Evolutionary conservation across 176 grass and related monocot genomes (phyloP).

Genomic region (Secale cereale): DNA sequence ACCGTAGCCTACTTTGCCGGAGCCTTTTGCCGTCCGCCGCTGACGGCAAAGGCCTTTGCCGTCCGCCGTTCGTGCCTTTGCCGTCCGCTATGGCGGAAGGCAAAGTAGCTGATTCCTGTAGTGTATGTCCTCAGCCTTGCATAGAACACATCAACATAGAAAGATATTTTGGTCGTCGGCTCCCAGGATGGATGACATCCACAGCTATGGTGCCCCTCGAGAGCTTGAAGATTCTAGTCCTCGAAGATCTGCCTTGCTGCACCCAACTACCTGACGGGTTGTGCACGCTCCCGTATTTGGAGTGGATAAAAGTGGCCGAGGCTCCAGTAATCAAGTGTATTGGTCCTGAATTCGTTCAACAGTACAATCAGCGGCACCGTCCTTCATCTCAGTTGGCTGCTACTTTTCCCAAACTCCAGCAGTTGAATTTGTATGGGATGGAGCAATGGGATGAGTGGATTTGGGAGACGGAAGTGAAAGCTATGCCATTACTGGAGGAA

Average conservation of each 20-base stretch:
- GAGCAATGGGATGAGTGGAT: not conserved
- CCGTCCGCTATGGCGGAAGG: too few species aligned
- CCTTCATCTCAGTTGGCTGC: too few species aligned
- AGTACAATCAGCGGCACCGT: too few species aligned
- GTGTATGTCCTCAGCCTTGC: not conserved
- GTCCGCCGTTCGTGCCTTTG: too few species aligned
- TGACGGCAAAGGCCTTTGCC: too few species aligned
- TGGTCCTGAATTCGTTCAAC: not conserved
- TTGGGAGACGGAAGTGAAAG: not conserved
- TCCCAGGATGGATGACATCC: not conserved
- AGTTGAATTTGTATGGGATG: accelerated
- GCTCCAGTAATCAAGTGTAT: not conserved
- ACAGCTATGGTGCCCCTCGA: not conserved
- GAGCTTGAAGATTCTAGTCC: not conserved
- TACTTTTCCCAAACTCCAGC: not conserved
- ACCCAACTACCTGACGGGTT: not conserved
- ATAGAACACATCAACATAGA: accelerated
- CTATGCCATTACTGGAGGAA: not conserved
- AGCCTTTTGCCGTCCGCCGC: too few species aligned
- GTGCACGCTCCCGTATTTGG: not conserved
- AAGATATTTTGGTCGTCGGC: not conserved
- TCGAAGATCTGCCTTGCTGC: not conserved
- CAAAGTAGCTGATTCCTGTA: too few species aligned
- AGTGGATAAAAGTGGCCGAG: accelerated
- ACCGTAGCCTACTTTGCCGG: too few species aligned